phyloP scores from a whole-genome alignment of 805 yeast species.

The Candida yuanshanica region DNA sequence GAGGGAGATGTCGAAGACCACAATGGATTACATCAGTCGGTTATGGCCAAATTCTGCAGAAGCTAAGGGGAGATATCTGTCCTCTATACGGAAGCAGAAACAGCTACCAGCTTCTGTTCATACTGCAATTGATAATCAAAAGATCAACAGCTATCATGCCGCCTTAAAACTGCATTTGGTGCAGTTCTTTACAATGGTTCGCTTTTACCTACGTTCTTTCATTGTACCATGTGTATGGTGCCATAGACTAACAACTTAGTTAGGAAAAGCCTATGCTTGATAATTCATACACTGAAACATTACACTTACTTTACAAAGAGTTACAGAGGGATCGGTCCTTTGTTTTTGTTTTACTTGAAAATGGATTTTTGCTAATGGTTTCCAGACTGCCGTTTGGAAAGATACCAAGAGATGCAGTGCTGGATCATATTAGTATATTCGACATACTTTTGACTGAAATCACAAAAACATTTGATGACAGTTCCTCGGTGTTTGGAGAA shows the following conservation, averaged over 20 bases:
- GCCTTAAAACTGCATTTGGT: background rate
- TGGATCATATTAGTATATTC: constrained; percentile 13
- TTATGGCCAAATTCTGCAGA: background rate
- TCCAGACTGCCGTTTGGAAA: constrained; percentile 6
- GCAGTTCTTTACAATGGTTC: background rate
- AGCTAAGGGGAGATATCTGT: background rate
- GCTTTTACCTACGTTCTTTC: background rate
- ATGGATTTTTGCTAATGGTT: constrained; percentile 11
- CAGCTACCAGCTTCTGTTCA: too few relatives aligned
- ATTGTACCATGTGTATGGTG: too few relatives aligned
- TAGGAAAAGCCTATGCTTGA: background rate
- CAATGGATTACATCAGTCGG: background rate
- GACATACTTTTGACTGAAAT: constrained; percentile 11
- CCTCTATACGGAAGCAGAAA: background rate
- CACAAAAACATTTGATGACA: constrained; percentile 12
- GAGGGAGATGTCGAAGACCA: background rate
- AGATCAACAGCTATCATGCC: background rate
- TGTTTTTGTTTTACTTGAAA: constrained; percentile 8
- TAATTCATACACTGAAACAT: background rate
- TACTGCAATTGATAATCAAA: background rate
- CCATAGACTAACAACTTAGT: too few relatives aligned
- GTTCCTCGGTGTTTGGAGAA: constrained; percentile 5
- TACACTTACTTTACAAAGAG: constrained; percentile 7
- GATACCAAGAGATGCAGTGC: constrained; percentile 6
- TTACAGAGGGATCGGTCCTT: constrained; percentile 6